Evolutionary conservation across 257 asterid species (phyloP).

Genomic region (Nicotiana noctiflora): DNA sequence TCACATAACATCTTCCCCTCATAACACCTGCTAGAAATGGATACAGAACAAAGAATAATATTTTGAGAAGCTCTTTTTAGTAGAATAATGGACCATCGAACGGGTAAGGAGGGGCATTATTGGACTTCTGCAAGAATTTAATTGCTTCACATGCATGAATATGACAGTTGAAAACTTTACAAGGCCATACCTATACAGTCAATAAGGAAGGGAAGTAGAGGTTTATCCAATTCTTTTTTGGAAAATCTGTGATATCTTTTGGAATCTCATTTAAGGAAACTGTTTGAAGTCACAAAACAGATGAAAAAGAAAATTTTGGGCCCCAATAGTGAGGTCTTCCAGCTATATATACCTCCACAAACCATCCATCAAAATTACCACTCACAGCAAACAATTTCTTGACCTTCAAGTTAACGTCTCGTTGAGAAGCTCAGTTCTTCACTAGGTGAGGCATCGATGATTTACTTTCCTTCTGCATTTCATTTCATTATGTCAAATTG

Average conservation of each 20-base stretch:
- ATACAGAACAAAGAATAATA: constrained; percentile 35
- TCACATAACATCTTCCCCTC: constrained; percentile 38
- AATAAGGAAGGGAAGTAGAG: constrained; percentile 6
- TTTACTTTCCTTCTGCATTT: not conserved
- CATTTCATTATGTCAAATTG: not conserved
- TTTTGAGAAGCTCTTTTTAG: too few relatives aligned
- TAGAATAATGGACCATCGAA: constrained; percentile 44
- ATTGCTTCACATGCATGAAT: constrained; percentile 17
- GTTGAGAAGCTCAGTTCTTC: not conserved
- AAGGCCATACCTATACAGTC: constrained; percentile 18
- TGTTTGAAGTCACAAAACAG: not conserved
- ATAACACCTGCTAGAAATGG: constrained; percentile 45
- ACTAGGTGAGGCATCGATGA: not conserved
- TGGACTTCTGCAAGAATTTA: constrained; percentile 5
- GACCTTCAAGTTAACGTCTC: not conserved
- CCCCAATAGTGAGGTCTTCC: constrained; percentile 27
- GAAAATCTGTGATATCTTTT: constrained; percentile 24
- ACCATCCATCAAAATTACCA: constrained; percentile 38
- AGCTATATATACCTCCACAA: constrained; percentile 43
- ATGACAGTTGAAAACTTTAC: constrained; percentile 16
- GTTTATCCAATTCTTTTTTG: constrained; percentile 18
- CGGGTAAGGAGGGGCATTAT: constrained; percentile 25
- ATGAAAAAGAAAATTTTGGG: constrained; percentile 16
- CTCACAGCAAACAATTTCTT: constrained; percentile 9
- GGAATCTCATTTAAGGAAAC: constrained; percentile 33